Base-by-base conservation (phyloP, 805 yeast species). In the Cyberlindnera xylosilytica region DNA sequence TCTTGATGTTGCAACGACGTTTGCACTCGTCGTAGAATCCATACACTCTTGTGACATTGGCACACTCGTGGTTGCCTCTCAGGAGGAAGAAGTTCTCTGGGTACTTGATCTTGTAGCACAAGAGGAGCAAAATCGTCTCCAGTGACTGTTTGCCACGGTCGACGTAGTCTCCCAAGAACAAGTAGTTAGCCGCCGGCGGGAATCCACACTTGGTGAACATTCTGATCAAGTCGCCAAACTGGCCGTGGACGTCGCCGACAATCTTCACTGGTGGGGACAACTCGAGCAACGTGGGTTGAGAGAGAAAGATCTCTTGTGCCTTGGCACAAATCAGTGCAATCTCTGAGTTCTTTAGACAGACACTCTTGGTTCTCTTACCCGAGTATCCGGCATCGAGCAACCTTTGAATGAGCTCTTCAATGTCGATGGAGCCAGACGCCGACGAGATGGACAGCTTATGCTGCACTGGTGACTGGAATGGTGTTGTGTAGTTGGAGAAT, bases 1-100 rank as follows among this genome's bases (percentile, higher is more conserved):
- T 97, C 54, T 85, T 83, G 17, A 93, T 90, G 18, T 85, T 78
- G 62, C 91, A 91, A 60, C 91, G 91, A 44, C 96, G 71, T 49
- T 89, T 67, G 51, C 97, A 87, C 61, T 91, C 99, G 60, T 91
- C 98, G 63, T 91, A 91, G 60, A 91, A 91, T 15, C 99, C 99
- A 64, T 91, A 91, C 5, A 90, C 96, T 18, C 91, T 83, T 1
- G 98, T 91, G 52, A 91, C 91, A 54, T 89, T 97, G 34, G 98
- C 72, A 28, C 91, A 81, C 61, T 91, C 99, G 63, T 91, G 99
- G 63, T 91, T 91, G 1, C 99, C 99, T 48, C 99, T 71, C 23
- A 91, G 84, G 32, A 91, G 66, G 29, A 83, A 84, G 34, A 91
- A 79, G 43, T 95, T 68, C 62, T 90, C 97, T 0, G 97, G 97